phyloP scores from a whole-genome alignment of 2,329 filamentous ascomycete genomes.

The Pseudocercospora ulei region DNA sequence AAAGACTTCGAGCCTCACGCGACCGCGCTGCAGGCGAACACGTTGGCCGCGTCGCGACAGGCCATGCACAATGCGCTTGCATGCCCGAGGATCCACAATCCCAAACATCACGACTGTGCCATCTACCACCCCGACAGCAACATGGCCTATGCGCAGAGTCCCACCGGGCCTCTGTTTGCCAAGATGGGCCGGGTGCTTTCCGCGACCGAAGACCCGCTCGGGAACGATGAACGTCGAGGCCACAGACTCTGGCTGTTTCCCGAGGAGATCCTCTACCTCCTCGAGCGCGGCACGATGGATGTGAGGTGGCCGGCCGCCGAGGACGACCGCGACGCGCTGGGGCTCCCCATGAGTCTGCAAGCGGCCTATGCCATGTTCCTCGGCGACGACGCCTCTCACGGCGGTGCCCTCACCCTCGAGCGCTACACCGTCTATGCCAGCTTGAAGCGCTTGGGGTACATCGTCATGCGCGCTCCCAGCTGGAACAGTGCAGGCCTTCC shows the following conservation, averaged over 20 bases:
- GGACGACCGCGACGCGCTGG: constrained; percentile 47
- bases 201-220: constrained; percentile 43
- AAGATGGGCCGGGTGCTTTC: constrained; percentile 61
- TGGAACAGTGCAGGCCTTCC: constrained; percentile 27
- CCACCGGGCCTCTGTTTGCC: constrained; percentile 62
- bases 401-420: constrained; percentile 53
- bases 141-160: constrained; percentile 55
- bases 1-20: constrained; percentile 96
- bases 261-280: constrained; percentile 79
- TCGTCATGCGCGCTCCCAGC: constrained; percentile 60
- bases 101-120: constrained; percentile 56
- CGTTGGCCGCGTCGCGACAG: constrained; percentile 68
- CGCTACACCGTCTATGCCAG: constrained; percentile 82
- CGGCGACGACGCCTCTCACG: constrained; percentile 52
- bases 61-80: constrained; percentile 84
- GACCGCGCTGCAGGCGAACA: constrained; percentile 66
- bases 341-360: constrained; percentile 80
- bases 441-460: constrained; percentile 72
- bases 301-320: constrained; percentile 61
- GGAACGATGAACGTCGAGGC: constrained; percentile 26
- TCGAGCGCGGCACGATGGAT: constrained; percentile 80
- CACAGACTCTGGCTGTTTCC: constrained; percentile 65
- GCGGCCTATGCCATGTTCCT: constrained; percentile 80
- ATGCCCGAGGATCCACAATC: constrained; percentile 64
- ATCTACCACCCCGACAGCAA: constrained; percentile 61